Evolutionary conservation across 176 grass and related monocot genomes (phyloP).

Genomic region (Canna indica): DNA sequence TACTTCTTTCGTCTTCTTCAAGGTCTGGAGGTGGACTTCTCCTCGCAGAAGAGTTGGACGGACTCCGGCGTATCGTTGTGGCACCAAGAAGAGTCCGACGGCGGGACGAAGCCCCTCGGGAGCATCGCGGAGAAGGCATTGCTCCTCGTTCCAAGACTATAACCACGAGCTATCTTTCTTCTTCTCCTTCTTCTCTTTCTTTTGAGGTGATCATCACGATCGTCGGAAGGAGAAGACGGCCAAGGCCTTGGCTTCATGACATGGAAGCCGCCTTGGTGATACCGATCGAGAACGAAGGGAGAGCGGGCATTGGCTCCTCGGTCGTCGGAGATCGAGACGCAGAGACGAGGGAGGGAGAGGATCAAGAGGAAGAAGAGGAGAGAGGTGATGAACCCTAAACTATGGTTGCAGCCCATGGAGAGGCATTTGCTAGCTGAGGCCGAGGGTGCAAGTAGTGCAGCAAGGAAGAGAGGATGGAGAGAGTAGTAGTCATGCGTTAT

Average conservation of each 20-base stretch:
- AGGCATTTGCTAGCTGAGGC: background rate
- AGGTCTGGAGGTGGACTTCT: background rate
- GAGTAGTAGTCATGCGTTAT: too few relatives aligned
- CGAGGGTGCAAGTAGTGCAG: background rate
- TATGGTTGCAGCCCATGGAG: background rate
- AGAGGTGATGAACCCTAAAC: background rate
- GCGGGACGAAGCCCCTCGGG: constrained; percentile 41
- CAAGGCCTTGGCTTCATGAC: background rate
- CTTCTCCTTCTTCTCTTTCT: background rate
- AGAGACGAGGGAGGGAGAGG: background rate
- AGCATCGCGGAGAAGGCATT: constrained; percentile 55
- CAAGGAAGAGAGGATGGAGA: background rate
- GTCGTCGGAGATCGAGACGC: background rate
- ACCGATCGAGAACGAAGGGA: background rate
- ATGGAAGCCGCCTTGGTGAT: background rate
- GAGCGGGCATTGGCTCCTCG: background rate
- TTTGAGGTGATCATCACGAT: background rate
- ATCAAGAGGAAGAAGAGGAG: background rate
- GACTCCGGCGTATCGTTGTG: constrained; percentile 48
- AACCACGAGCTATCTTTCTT: background rate
- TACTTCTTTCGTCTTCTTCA: background rate
- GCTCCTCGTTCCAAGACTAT: constrained; percentile 16
- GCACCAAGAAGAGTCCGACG: constrained; percentile 43
- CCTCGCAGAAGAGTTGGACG: background rate
- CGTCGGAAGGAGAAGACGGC: background rate